Evolutionary conservation across 2,329 filamentous ascomycete genomes (phyloP), one percentile per base, ranked within the genome.

Genomic region (Elsinoe batatas): DNA sequence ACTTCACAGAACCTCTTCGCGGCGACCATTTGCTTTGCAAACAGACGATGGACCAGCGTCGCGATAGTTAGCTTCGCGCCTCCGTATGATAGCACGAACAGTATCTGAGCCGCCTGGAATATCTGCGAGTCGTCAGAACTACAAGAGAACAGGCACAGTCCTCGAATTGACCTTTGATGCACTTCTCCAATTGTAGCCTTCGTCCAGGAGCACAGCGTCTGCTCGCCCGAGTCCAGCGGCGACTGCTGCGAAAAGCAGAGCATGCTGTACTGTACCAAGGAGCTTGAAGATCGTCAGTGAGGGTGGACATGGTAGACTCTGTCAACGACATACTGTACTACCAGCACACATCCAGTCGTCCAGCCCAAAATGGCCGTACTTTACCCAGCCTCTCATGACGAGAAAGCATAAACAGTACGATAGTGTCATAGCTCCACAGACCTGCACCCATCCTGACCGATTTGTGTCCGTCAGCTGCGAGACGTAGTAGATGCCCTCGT

Each of bases 301-400:
- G 13, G 36, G 18, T 5, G 2, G 12, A 18, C 15, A 15, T 15
- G n/a, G 22, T 15, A 22, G 10, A 18, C 3, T 18, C 10, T 15
- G 37, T 18, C 4, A 13, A 4, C 5, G 5, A 32, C 50, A 47
- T 26, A 57, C 56, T 32, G 56, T 53, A 20, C 49, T 51, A 26
- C 35, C 42, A n/a, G 51, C 22, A n/a, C 53, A 37, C 15, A 36
- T 50, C 56, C 56, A 57, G 15, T 57, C 56, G n/a, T 57, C 56
- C 10, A 40, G 3, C 13, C 50, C 49, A 35, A 49, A 54, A 15
- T 36, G 18, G 10, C 46, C 40, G 32, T 44, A 53, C 32, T 51
- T 54, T 22, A 57, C 47, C 4, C 36, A 53, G 1, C 40, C n/a
- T 11, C 56, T 40, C 15, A 57, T 50, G 3, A 46, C 7, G 15